phyloP scores from a whole-genome alignment of 2,329 filamentous ascomycete species.

The Tolypocladium endophyticum region DNA sequence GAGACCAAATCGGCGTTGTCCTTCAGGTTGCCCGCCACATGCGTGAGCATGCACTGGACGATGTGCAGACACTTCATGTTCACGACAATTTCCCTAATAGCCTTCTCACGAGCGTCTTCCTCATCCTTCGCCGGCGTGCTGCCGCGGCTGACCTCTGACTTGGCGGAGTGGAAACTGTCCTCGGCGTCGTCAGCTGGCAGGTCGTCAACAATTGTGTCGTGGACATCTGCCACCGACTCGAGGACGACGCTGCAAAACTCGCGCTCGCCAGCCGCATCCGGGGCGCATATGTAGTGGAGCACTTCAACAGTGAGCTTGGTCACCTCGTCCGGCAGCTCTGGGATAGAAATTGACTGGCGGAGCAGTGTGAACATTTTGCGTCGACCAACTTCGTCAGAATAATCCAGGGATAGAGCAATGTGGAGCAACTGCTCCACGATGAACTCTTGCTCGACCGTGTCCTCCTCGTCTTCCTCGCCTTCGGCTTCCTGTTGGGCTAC shows the following conservation, averaged over 20 bases:
- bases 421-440: constrained; percentile 91
- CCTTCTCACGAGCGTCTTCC: constrained; percentile 61
- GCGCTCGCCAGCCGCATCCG: constrained; percentile 60
- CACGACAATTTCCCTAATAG: constrained; percentile 83
- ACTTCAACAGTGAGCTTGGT: constrained; percentile 81
- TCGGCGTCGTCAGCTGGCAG: constrained; percentile 43
- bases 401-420: constrained; percentile 85
- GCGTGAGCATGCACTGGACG: constrained; percentile 93
- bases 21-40: constrained; percentile 79
- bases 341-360: constrained; percentile 72
- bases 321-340: constrained; percentile 83
- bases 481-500: constrained; percentile 43
- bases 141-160: constrained; percentile 68
- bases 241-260: constrained; percentile 80
- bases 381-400: constrained; percentile 92
- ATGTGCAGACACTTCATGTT: constrained; percentile 99
- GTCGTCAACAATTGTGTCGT: constrained; percentile 80
- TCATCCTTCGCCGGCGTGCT: constrained; percentile 45
- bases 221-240: constrained; percentile 91
- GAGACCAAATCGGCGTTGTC: constrained; percentile 84
- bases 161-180: constrained; percentile 85
- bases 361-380: constrained; percentile 92
- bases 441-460: constrained; percentile 85
- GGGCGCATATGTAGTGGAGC: constrained; percentile 72
- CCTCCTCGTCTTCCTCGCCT: constrained; percentile 63